Conservation (phyloP, 176 grass and related monocot species). For the Musa itinerans region DNA sequence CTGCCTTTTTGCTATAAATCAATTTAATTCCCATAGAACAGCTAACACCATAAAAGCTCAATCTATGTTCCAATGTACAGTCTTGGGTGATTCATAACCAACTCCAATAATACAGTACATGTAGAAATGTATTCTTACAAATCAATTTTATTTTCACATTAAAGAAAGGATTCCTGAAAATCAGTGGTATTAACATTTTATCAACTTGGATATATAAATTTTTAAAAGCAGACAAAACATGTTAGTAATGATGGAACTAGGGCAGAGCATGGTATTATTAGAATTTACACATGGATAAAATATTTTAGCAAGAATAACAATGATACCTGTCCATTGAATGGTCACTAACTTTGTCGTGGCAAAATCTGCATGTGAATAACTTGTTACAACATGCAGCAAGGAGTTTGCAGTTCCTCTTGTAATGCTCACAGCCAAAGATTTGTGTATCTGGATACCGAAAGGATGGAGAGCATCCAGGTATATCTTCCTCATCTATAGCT, state of each 20-base stretch:
- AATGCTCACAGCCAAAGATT: constrained; percentile 86
- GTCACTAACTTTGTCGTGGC: constrained; percentile 85
- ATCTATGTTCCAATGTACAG: neutral
- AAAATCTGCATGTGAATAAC: constrained; percentile 87
- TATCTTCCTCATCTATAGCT: constrained; percentile 12
- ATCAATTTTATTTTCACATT: neutral
- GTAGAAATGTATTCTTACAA: neutral
- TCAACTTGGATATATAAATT: neutral
- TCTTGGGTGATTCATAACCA: neutral
- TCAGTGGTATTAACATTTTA: neutral
- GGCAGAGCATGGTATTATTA: neutral
- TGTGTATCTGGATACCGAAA: constrained; percentile 53
- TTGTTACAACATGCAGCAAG: constrained; percentile 79
- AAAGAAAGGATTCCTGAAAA: neutral
- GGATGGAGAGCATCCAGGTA: constrained; percentile 45
- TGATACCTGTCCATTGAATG: constrained; percentile 84
- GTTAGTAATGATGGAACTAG: neutral
- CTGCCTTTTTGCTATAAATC: neutral
- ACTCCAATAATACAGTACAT: neutral
- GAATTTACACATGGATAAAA: neutral
- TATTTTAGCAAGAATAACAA: neutral
- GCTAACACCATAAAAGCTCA: neutral
- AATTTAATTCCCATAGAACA: neutral
- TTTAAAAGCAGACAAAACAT: neutral
- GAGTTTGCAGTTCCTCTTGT: constrained; percentile 91